Evolutionary conservation across 2,329 filamentous ascomycete species (phyloP), one percentile per base, ranked within the genome.

Genomic region (Ceratocystis cubensis): DNA sequence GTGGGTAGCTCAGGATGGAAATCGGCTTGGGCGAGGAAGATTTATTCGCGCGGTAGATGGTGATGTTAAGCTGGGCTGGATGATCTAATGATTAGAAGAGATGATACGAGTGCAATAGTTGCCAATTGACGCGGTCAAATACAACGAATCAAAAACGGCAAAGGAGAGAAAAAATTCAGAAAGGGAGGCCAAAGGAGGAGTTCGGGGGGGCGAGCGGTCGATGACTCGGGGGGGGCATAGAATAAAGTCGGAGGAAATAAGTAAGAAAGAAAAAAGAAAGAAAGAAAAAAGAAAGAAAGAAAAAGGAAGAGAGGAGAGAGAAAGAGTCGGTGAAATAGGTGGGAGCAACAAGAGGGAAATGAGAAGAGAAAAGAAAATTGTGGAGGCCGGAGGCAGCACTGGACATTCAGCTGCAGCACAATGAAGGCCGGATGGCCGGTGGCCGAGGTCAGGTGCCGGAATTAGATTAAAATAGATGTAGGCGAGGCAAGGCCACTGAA

Each of bases 371-470:
- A 33, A 57, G 28, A 44, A 66, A 66, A 53, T 68, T 61, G 66
- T 68, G 66, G 66, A 68, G 64, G 67, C 64, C 67, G 67, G 64
- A 66, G 61, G 46, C 64, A 64, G 61, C 61, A 63, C 61, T 66
- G 53, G 44, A 64, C 28, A 68, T 66, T 67, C 50, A 50, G 50
- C 48, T 37, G 41, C 50, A 50, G 17, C 17, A 45, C 45, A 45
- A 63, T 41, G 37, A 41, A 13, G 66, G 46, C 67, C 67, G 67
- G 67, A 68, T 68, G 67, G 64, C 67, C 67, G 67, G 67, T 68
- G 66, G 66, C 67, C 67, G 67, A 66, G 67, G 64, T 66, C 67
- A 68, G 67, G 61, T 68, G 67, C 64, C 67, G 64, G 67, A 61
- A 66, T 64, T 50, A 66, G 64, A 44, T 56, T 61, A 57, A 46